Base-by-base conservation (phyloP, 1,284 basidiomycete genomes). In the Trichosporon sp. region DNA sequence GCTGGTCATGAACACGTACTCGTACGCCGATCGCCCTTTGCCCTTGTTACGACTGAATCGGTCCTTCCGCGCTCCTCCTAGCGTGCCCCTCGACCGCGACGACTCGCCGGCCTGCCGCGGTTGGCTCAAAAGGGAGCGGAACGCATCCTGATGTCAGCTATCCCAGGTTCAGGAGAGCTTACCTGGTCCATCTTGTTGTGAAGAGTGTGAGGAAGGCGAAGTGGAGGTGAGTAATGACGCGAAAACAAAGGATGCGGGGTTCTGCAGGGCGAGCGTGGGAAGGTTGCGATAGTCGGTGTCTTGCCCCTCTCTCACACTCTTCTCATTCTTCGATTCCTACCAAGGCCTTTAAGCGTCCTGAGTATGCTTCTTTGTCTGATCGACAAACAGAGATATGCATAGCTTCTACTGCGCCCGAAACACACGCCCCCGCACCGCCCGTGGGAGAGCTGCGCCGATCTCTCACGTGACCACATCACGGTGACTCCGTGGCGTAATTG, bases 121-220 rank as follows among this genome's bases (percentile, higher is more conserved):
- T 9, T 73, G 70, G 10, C 67, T 68, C 11, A 80, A 70, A 25
- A 80, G 69, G 13, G 69, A 71, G 16, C 78, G 62, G 64, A 80
- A 80, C 0, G 77, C 77, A 69, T 75, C 67, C 74, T 80, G 64
- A 1, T 19, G 49, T 65, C 60, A 65, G 62, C 59, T 29, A 7
- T 1, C 21, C n/a, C 5, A 13, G 7, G n/a, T 8, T 21, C 9
- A 36, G 5, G 9, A 4, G 32, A n/a, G 58, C 72, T 61, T 64
- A 71, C 74, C 67, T 75, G 74, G 64, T 75, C 72, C 74, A 75
- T 75, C 6, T 31, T 61, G 31, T 14, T 29, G 23, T 29, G 27
- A 36, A 34, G 2, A 25, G 23, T 19, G 25, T 33, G 37, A 14
- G 27, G 29, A 59, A 19, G 37, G 11, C 29, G 27, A 19, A 40